Base-by-base conservation (phyloP, 805 yeast species). In the Pichia nakasei region DNA sequence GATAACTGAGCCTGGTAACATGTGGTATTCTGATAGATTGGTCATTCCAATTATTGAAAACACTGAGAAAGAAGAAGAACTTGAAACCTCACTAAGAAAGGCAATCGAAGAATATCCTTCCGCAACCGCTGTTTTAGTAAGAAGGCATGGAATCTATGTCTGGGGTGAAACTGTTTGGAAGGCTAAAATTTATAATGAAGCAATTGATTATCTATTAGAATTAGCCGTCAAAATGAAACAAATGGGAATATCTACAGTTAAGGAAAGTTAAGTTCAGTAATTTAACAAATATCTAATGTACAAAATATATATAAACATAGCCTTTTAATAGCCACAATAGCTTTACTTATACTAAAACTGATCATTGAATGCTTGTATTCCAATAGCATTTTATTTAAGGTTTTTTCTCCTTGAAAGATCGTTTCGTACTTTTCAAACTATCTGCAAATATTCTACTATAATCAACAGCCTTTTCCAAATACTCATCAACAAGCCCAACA, bases 91-190 rank as follows among this genome's bases (percentile, higher is more conserved):
- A 18, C 65, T 89, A 36, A 76, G 76, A 49, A 63, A 72, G 45
- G 82, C 88, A 0, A 76, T 89, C 43, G 60, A 53, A n/a, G 68
- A 72, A 15, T 82, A 86, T 54, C 96, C 97, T 1, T 70, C 76
- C 0, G 67, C 95, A 4, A 76, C 88, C 3, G 97, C 97, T 0
- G 87, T 91, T 1, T 68, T 91, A 42, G 97, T 91, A 7, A 76
- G 95, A 62, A 72, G 96, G 56, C 97, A 91, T 58, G 97, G 97
- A 1, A 81, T 91, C 37, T 91, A 82, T 59, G 96, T 88, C n/a
- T 91, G 97, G 97, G 97, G 97, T 21, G 86, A 82, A 53, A 78
- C 74, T 22, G 85, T 86, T 12, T 84, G 94, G 85, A 87, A 89
- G 64, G 96, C 97, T 39, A 91, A 91, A 64, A 75, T 91, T 13